These are phyloP conservation scores for Sarocladium oryzae DNA, from an alignment of 2,329 filamentous ascomycete species.

Conservation along the genomic window DNA sequence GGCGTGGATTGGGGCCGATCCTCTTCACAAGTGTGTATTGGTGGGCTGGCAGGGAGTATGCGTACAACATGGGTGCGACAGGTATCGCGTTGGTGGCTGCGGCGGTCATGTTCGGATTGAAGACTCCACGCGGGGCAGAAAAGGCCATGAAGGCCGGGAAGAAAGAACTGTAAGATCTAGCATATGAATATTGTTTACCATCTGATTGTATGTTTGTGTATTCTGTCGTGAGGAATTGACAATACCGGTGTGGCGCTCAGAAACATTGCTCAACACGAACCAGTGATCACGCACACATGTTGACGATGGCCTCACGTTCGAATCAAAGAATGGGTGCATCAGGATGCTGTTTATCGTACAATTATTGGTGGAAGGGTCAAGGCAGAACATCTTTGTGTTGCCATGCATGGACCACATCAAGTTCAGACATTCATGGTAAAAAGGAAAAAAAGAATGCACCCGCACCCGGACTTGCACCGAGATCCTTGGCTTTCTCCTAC, in stretches of 20 bases:
- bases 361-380: no score
- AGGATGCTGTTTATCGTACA: no score
- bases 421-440: no score
- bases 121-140: slow-evolving; percentile 44
- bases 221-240: no score
- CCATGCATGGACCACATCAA: no score
- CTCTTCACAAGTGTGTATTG: slow-evolving; percentile 95
- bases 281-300: no score
- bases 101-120: slow-evolving; percentile 65
- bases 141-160: slow-evolving; percentile 14
- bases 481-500: slow-evolving; percentile 28
- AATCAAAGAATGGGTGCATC: no score
- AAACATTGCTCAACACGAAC: no score
- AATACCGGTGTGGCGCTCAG: no score
- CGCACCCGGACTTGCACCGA: slow-evolving; percentile 30
- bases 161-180: slow-evolving; percentile 13
- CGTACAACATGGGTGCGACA: slow-evolving; percentile 73
- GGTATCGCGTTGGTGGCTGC: slow-evolving; percentile 71
- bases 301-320: no score
- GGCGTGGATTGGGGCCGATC: slow-evolving; percentile 78
- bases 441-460: slow-evolving; percentile 18
- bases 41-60: slow-evolving; percentile 88
- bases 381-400: no score
- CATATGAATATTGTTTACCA: not conserved
- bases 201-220: not conserved